These are phyloP conservation scores for Alliaria petiolata DNA, from an alignment of 345 rosid species.

Conservation along the genomic window DNA sequence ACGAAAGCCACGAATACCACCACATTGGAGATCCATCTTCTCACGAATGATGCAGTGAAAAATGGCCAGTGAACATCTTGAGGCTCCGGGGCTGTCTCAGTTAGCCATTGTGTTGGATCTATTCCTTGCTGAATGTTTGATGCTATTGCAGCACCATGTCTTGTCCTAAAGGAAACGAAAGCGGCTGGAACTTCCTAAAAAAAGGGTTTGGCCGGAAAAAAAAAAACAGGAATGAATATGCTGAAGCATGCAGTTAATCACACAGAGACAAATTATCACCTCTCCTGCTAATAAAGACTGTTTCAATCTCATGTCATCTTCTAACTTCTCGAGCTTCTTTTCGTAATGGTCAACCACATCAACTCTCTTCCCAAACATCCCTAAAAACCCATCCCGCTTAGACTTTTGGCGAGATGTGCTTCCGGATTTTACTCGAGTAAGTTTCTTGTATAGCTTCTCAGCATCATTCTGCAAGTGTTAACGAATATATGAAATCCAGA, in stretches of 20 bases:
- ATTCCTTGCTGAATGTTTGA: constrained; percentile 70
- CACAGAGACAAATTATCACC: constrained; percentile 34
- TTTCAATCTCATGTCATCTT: constrained; percentile 53
- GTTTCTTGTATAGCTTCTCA: constrained; percentile 58
- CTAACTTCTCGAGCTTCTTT: constrained; percentile 62
- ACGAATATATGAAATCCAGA: background rate
- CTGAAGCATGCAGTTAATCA: background rate
- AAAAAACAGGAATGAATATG: constrained; percentile 7
- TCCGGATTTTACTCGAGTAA: constrained; percentile 47
- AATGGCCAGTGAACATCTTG: constrained; percentile 84
- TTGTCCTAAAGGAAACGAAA: constrained; percentile 83
- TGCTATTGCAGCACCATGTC: constrained; percentile 74
- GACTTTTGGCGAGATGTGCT: constrained; percentile 30
- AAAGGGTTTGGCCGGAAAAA: constrained; percentile 12
- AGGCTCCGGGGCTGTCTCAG: constrained; percentile 89
- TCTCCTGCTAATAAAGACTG: constrained; percentile 53
- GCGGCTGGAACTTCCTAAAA: constrained; percentile 85
- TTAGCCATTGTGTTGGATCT: constrained; percentile 85
- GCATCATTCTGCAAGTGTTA: constrained; percentile 50
- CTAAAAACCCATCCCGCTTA: constrained; percentile 63
- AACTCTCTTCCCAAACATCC: constrained; percentile 65
- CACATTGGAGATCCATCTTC: constrained; percentile 67
- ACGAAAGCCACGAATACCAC: constrained; percentile 49
- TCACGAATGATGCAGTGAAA: constrained; percentile 76
- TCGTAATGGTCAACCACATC: constrained; percentile 56